Percentiles rank a stretch among this genome's conserved stretches.
Evolutionary conservation across 2,329 filamentous ascomycete species (phyloP).

Genomic region (Venturia effusa): DNA sequence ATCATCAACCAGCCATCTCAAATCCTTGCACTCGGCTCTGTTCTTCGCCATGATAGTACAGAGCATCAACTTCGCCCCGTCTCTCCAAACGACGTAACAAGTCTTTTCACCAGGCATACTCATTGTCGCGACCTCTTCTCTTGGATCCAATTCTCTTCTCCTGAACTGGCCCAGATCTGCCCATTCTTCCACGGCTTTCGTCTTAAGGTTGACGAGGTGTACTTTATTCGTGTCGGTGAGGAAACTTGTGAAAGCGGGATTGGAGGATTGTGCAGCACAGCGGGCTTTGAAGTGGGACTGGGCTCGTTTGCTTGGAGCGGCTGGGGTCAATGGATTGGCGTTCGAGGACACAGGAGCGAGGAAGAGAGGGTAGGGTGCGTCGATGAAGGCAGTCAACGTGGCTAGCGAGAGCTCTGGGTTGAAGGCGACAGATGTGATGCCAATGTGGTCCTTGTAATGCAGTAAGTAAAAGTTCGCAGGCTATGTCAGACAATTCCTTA

Average conservation of each 20-base stretch:
- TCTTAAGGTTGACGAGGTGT: background rate
- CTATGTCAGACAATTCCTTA: background rate
- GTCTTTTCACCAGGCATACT: constrained; percentile 2
- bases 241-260: background rate
- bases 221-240: constrained; percentile 2
- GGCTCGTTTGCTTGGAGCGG: background rate
- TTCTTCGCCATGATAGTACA: background rate
- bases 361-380: background rate
- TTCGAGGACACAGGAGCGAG: background rate
- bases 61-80: background rate
- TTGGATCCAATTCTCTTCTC: background rate
- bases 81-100: background rate
- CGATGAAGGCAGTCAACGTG: background rate
- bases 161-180: background rate
- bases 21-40: background rate
- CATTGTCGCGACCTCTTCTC: constrained; percentile 3
- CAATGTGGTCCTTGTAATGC: background rate
- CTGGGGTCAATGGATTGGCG: background rate
- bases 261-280: background rate
- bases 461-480: background rate
- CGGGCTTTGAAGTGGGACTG: constrained; percentile 1
- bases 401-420: background rate
- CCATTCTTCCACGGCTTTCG: background rate
- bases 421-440: background rate
- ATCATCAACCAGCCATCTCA: constrained; percentile 2